Percentiles rank a stretch among this genome's conserved stretches.
Evolutionary conservation across 2,329 filamentous ascomycete genomes (phyloP).

Genomic region (Drechmeria coniospora): DNA sequence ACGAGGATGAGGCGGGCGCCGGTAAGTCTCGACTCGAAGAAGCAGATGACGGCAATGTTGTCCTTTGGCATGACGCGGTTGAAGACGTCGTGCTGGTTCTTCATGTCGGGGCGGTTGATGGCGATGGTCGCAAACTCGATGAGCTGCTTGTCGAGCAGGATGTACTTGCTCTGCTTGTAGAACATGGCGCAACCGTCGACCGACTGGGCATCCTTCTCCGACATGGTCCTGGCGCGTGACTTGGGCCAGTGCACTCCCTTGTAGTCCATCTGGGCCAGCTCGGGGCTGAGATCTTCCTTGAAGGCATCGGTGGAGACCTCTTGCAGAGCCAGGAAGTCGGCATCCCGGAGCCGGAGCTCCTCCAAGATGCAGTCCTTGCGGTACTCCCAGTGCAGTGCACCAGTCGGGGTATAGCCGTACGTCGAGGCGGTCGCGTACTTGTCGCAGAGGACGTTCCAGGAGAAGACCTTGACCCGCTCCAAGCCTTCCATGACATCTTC

Average conservation of each 20-base stretch:
- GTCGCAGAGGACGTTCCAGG: slow-evolving; percentile 93
- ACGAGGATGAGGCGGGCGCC: slow-evolving; percentile 86
- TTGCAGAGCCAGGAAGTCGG: slow-evolving; percentile 85
- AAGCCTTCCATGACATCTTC: slow-evolving; percentile 42
- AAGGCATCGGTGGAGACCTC: slow-evolving; percentile 88
- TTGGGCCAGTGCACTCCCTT: slow-evolving; percentile 90
- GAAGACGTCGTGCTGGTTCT: slow-evolving; percentile 93
- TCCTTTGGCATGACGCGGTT: slow-evolving; percentile 98
- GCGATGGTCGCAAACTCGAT: slow-evolving; percentile 85
- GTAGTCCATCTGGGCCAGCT: slow-evolving; percentile 76
- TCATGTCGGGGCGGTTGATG: slow-evolving; percentile 92
- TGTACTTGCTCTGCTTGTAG: slow-evolving; percentile 89
- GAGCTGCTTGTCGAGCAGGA: slow-evolving; percentile 83
- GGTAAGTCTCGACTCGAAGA: slow-evolving; percentile 82
- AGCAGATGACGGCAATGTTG: slow-evolving; percentile 83
- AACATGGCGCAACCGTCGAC: slow-evolving; percentile 96
- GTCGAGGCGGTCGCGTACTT: slow-evolving; percentile 72
- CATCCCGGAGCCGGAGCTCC: slow-evolving; percentile 63
- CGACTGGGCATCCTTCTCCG: slow-evolving; percentile 69
- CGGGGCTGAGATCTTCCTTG: slow-evolving; percentile 78
- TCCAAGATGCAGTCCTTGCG: slow-evolving; percentile 69
- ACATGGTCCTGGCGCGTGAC: slow-evolving; percentile 80
- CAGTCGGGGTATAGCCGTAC: slow-evolving; percentile 81
- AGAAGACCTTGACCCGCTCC: slow-evolving; percentile 71
- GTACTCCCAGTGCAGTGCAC: slow-evolving; percentile 74